phyloP scores from a whole-genome alignment of 2,329 filamentous ascomycete species.

The Zasmidium cellare region DNA sequence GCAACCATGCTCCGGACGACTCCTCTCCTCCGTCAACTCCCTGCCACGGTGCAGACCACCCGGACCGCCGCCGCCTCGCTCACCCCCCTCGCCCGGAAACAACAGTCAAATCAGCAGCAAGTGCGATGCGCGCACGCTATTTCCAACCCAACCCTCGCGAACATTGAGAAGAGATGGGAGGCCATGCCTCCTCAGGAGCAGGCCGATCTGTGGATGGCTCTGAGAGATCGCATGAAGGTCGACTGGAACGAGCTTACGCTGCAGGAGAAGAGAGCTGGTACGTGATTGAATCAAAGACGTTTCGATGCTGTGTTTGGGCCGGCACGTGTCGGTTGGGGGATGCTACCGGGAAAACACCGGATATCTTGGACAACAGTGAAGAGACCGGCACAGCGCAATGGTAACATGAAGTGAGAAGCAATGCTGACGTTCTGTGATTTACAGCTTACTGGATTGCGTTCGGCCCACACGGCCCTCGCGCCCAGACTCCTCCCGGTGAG shows the following conservation, averaged over 20 bases:
- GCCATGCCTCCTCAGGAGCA: constrained; percentile 97
- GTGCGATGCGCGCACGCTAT: constrained; percentile 80
- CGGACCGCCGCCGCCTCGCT: constrained; percentile 21
- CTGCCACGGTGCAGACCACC: constrained; percentile 20
- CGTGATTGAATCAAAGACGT: too few species aligned
- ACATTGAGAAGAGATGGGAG: constrained; percentile 99
- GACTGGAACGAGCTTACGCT: constrained; percentile 94
- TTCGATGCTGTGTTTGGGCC: not conserved
- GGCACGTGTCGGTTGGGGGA: constrained; percentile 3
- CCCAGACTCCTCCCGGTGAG: constrained; percentile 80
- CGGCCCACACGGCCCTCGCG: constrained; percentile 90
- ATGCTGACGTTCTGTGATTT: not conserved
- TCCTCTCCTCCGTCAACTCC: constrained; percentile 24
- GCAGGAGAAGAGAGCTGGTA: constrained; percentile 96
- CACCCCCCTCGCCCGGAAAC: constrained; percentile 20
- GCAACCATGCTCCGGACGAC: constrained; percentile 24
- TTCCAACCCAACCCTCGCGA: constrained; percentile 93
- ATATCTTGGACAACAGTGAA: not conserved
- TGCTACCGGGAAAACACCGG: constrained; percentile 5
- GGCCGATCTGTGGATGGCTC: constrained; percentile 97
- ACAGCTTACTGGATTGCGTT: constrained; percentile 99
- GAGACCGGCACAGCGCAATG: not conserved
- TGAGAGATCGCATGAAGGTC: constrained; percentile 97
- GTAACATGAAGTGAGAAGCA: not conserved
- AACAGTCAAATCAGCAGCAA: constrained; percentile 35